phyloP scores from a whole-genome alignment of 73 alveolate genomes.

The Paramecium sexaurelia region DNA sequence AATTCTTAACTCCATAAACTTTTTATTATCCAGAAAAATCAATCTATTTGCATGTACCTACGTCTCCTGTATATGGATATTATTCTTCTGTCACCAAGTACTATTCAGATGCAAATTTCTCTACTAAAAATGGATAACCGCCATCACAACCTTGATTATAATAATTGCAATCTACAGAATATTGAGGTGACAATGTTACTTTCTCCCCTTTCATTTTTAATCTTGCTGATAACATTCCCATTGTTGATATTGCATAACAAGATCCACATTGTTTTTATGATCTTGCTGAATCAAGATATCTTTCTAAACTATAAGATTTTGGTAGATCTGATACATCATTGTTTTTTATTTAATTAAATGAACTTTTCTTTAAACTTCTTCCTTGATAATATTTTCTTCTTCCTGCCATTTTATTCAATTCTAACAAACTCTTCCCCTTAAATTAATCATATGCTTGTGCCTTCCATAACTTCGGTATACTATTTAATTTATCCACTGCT shows the following conservation, averaged over 20 bases:
- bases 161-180: conserved; percentile 64
- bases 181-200: conserved; percentile 55
- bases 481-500: conserved; percentile 31
- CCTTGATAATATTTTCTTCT: background rate
- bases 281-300: conserved; percentile 34
- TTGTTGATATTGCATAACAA: conserved; percentile 68
- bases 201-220: conserved; percentile 60
- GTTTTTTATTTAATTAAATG: background rate
- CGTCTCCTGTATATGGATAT: conserved; percentile 62
- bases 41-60: conserved; percentile 56
- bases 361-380: background rate
- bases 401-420: conserved; percentile 55
- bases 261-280: conserved; percentile 64
- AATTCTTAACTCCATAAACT: conserved; percentile 11
- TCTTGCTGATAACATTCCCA: conserved; percentile 66
- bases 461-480: conserved; percentile 3
- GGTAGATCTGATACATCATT: conserved; percentile 42
- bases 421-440: background rate
- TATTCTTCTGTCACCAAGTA: conserved; percentile 60
- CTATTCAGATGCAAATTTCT: conserved; percentile 54
- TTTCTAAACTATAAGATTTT: background rate
- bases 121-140: conserved; percentile 66
- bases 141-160: conserved; percentile 70
- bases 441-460: background rate
- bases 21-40: background rate